Conservation (phyloP, 345 rosid genomes). For the Euphorbia tirucalli region DNA sequence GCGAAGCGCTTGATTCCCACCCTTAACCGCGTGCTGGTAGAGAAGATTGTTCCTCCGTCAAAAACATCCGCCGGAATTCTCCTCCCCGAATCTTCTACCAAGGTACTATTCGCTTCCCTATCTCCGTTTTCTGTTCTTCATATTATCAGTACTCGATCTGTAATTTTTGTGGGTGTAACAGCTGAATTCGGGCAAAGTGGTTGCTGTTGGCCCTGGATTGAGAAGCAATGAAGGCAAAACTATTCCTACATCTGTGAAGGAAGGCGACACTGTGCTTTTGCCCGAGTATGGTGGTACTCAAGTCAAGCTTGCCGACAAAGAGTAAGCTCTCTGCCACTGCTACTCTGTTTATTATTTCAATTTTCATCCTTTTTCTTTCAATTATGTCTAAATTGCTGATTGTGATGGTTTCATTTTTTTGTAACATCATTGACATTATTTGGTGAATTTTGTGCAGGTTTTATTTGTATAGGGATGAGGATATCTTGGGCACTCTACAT, state of each 20-base stretch:
- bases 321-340: slow-evolving; percentile 33
- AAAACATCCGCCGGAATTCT: slow-evolving; percentile 76
- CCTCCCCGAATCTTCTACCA: slow-evolving; percentile 67
- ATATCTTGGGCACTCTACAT: slow-evolving; percentile 74
- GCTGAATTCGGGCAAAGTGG: slow-evolving; percentile 79
- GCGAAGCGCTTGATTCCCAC: slow-evolving; percentile 76
- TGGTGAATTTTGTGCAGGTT: slow-evolving; percentile 40
- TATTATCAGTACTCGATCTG: background rate
- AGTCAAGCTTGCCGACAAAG: slow-evolving; percentile 79
- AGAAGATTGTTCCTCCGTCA: slow-evolving; percentile 77
- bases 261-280: slow-evolving; percentile 85
- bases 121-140: background rate
- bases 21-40: slow-evolving; percentile 66
- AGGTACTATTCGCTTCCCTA: slow-evolving; percentile 30
- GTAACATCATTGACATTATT: background rate
- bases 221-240: slow-evolving; percentile 56
- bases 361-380: background rate
- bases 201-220: slow-evolving; percentile 74
- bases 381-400: background rate
- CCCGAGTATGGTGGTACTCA: slow-evolving; percentile 79
- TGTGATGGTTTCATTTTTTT: too few species aligned
- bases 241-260: slow-evolving; percentile 65
- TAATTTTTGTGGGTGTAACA: slow-evolving; percentile 27
- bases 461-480: slow-evolving; percentile 73
- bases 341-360: background rate